These are phyloP conservation scores for Pugionium dolabratum DNA, from an alignment of 345 rosid genomes.

Conservation along the genomic window DNA sequence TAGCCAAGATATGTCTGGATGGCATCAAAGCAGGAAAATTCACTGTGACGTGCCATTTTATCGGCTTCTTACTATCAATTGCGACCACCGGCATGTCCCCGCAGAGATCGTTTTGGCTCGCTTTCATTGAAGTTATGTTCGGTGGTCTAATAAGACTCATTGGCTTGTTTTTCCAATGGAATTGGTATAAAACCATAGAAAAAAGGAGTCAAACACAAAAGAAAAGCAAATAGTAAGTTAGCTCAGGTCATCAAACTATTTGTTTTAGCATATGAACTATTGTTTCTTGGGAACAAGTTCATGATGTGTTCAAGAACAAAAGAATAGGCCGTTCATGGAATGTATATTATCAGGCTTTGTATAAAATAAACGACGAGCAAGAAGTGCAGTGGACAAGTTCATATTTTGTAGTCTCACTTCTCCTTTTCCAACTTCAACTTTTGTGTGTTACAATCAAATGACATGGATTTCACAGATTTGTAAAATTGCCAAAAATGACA, in stretches of 20 bases:
- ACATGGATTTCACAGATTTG: too few relatives aligned
- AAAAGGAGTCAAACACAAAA: conserved; percentile 32
- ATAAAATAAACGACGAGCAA: neutral
- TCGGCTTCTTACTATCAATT: conserved; percentile 58
- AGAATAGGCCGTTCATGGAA: neutral
- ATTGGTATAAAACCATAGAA: conserved; percentile 65
- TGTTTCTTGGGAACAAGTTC: neutral
- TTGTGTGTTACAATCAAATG: too few relatives aligned
- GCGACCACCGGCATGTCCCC: conserved; percentile 80
- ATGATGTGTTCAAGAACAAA: neutral
- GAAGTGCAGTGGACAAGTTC: conserved; percentile 9
- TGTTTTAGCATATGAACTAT: neutral
- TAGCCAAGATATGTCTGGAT: conserved; percentile 65
- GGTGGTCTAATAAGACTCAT: conserved; percentile 51
- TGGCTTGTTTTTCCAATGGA: conserved; percentile 71
- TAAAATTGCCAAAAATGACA: too few relatives aligned
- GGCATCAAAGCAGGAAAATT: conserved; percentile 76
- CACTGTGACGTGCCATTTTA: conserved; percentile 69
- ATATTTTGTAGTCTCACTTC: neutral
- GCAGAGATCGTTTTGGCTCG: conserved; percentile 69
- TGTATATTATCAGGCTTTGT: neutral
- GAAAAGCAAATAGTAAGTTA: neutral
- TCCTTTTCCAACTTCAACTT: too few relatives aligned
- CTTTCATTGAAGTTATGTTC: conserved; percentile 66
- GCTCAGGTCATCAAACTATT: conserved; percentile 3